Evolutionary conservation across 176 grass and related monocot species (phyloP), one percentile per base, ranked within the genome.

Genomic region (Cenchrus americanus): DNA sequence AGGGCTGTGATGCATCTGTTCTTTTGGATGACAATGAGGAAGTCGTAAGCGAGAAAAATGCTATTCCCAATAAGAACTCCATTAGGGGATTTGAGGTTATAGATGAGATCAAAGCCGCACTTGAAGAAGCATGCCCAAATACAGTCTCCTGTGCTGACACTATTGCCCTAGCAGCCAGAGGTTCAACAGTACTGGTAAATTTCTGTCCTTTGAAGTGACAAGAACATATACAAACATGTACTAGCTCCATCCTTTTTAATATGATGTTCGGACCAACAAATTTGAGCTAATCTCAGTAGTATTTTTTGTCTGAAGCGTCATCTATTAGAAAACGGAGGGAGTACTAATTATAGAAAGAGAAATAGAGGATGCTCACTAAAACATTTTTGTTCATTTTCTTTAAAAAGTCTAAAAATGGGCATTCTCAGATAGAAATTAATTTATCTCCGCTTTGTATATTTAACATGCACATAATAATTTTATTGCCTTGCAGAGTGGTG

Each of bases 61-160:
- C 91, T 75, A 32, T 89, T 14, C 89, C 94, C 30, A 94, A 94
- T 51, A 97, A 82, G 65, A 94, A 92, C 57, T 97, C 94, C 51
- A 70, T 97, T 5, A 93, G 94, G 85, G 94, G 94, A 78, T 97
- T 94, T 53, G 75, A 97, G 83, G 94, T 92, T 66, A 90, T 90
- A 76, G 94, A 97, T 27, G 78, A 94, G 65, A 94, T 97, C 68
- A 97, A 97, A 90, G 84, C 75, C 22, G 79, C 71, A 62, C 87
- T 97, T 44, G 94, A 97, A 85, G 82, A 92, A 88, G 85, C 82
- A 87, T 94, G 94, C 60, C 94, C 91, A 77, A 69, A 92, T 34
- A 94, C 79, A 47, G 84, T 94, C 37, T 97, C 94, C 59, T 94
- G 94, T 81, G 89, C 94, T 8, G 89, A 94, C 78, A 92, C 84